Conservation (phyloP, 2,329 filamentous ascomycete species). For the Ascochyta koolunga region DNA sequence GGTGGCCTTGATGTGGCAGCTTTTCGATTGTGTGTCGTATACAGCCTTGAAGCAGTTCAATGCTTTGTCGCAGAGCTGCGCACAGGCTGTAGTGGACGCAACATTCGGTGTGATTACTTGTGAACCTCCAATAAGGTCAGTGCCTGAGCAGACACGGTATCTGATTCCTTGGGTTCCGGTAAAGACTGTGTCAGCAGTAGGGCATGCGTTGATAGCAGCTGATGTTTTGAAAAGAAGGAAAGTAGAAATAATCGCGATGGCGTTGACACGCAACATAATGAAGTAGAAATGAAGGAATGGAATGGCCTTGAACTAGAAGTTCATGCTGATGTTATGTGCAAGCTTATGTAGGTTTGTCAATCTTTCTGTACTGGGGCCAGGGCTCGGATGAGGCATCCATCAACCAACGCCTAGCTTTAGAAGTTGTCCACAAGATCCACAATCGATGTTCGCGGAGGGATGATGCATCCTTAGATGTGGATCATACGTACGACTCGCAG, state of each 20-base stretch:
- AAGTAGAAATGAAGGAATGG: background rate
- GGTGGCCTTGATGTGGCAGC: slow-evolving; percentile 33
- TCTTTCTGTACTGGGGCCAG: no score
- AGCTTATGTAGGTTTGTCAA: slow-evolving; percentile 1
- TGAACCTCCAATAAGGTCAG: slow-evolving; percentile 27
- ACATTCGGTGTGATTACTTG: slow-evolving; percentile 18
- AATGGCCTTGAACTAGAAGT: background rate
- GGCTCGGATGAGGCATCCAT: background rate
- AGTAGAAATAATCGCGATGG: slow-evolving; percentile 20
- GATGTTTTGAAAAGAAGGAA: slow-evolving; percentile 24
- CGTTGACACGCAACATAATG: slow-evolving; percentile 23
- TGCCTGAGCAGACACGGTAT: slow-evolving; percentile 29
- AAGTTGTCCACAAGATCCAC: background rate
- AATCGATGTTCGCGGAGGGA: slow-evolving; percentile 1
- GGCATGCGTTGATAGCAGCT: slow-evolving; percentile 28
- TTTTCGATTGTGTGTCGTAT: slow-evolving; percentile 26
- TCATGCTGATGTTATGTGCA: background rate
- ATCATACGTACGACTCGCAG: background rate
- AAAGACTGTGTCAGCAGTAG: slow-evolving; percentile 25
- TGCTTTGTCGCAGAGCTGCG: slow-evolving; percentile 25
- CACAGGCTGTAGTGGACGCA: slow-evolving; percentile 27
- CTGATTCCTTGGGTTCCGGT: slow-evolving; percentile 26
- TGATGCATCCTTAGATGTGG: background rate
- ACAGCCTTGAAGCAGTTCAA: slow-evolving; percentile 37
- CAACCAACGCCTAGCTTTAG: background rate